Evolutionary conservation across 352 stramenopile genomes (phyloP), one percentile per base, ranked within the genome.

Genomic region (Phytophthora sansomeana): DNA sequence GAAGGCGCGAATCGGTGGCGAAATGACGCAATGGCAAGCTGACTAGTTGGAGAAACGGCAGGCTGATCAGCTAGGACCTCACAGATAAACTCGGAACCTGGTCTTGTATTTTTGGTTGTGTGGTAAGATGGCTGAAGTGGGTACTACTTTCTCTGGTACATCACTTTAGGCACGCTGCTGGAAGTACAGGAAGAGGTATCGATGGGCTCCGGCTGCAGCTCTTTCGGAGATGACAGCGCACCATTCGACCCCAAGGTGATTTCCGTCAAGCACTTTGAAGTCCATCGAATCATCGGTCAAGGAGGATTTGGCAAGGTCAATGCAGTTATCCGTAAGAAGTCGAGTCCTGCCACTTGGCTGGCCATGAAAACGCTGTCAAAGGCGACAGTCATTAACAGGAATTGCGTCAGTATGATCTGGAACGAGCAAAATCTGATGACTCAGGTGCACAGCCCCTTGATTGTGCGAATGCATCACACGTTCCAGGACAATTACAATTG

Each of bases 221-320:
- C 29, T 49, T 55, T 59, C 8, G 29, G 50, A 9, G 41, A 41
- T 51, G 46, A 39, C 19, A 55, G 36, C 21, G 43, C 58, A 29
- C 57, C 44, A 3, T 65, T 58, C 38, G 73, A 91, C 55, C 75
- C 78, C 1, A 74, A 68, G 29, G 63, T 85, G 46, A 69, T 88
- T 26, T 89, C 79, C 1, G 53, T 90, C 19, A 67, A 68, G 51
- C 75, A 90, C 54, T 92, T 86, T 41, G 81, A 92, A 16, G 67
- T 90, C 14, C 83, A 92, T 65, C 79, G 81, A 51, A 81, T 89
- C 33, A 58, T 94, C 4, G 83, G 86, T 8, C 72, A 88, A 44
- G 86, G 83, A 5, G 81, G 80, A 5, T 94, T 94, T 36, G 86
- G 86, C 32, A 91, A 91, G 53, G 86, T 94, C 13, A 89, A 90